Base-by-base conservation (phyloP, 768 basidiomycete genomes). In the Coprinellus aureogranulatus region DNA sequence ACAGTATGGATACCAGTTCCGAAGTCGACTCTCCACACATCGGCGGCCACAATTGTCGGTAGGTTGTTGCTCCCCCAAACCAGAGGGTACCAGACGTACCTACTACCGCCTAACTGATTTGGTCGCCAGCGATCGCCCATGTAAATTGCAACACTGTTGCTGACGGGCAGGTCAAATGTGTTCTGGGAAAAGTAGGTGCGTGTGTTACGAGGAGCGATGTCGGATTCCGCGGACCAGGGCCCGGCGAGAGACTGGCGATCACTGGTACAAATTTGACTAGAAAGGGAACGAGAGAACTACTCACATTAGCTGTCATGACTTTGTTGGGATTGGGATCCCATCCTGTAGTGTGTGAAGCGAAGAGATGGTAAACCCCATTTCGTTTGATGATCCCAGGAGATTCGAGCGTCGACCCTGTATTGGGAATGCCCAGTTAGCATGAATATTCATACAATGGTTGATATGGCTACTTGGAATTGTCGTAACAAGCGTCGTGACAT, bases 41-140 rank as follows among this genome's bases (percentile, higher is more conserved):
- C 85, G 14, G 82, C 78, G 42, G 74, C 68, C 10, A 84, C 75
- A 23, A 86, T 75, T 64, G 80, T 74, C 23, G 85, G 84, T 20
- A 52, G 48, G n/a, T 65, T 60, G 8, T 84, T 82, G n/a, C 75
- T 72, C 5, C 75, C 73, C 79, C 82, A 86, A 42, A 75, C 75
- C 54, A 87, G 66, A 5, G 85, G 85, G 57, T 80, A 79, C 85
- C 84, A 87, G 48, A 85, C 80, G 68, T 86, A 86, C 48, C 75
- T 69, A 63, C 82, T 83, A 62, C 78, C 81, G 14, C 84, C 84
- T 4, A 85, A 74, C 20, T 82, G 63, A 34, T 68, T 66, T 20
- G 82, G 76, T 14, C 81, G 69, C 85, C 84, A 87, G 50, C 85
- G 80, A 65, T 87, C 85, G 42, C 85, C 84, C 81, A 85, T 84